Conservation (phyloP, 805 yeast genomes). For the Yarrowia deformans region DNA sequence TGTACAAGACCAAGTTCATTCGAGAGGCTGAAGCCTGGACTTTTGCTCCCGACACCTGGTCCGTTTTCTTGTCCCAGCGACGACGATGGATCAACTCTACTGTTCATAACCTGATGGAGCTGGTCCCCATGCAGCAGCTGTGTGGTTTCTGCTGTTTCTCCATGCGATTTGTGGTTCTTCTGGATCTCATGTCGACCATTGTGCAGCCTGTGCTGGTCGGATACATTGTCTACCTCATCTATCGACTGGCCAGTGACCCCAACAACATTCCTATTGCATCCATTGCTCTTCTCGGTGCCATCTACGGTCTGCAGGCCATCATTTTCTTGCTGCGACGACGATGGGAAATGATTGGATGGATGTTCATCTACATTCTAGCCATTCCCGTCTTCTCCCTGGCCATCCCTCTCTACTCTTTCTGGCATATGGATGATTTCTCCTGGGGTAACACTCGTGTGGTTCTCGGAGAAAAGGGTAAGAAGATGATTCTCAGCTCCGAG, state of each 20-base stretch:
- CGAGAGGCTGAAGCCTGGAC: constrained; percentile 68
- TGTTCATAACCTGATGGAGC: constrained; percentile 66
- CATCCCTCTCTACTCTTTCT: constrained; percentile 63
- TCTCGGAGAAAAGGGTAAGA: constrained; percentile 60
- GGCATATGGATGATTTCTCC: constrained; percentile 72
- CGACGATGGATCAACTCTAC: constrained; percentile 75
- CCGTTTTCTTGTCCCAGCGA: constrained; percentile 66
- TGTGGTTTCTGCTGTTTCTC: constrained; percentile 73
- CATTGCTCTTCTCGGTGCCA: constrained; percentile 60
- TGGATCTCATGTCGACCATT: constrained; percentile 65
- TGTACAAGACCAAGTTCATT: constrained; percentile 61
- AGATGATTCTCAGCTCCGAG: constrained; percentile 56
- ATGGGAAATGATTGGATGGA: constrained; percentile 62
- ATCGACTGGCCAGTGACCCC: constrained; percentile 57
- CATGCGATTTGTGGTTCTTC: constrained; percentile 65
- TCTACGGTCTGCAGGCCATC: constrained; percentile 65
- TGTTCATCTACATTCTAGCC: constrained; percentile 62
- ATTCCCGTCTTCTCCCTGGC: constrained; percentile 67
- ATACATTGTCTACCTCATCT: constrained; percentile 58
- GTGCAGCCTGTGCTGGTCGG: constrained; percentile 68
- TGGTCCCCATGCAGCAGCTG: constrained; percentile 63
- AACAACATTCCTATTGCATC: constrained; percentile 63
- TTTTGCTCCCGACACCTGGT: constrained; percentile 64
- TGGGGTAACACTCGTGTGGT: constrained; percentile 72
- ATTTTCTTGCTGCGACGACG: constrained; percentile 58